Base-by-base conservation (phyloP, 2,329 filamentous ascomycete genomes). In the Alternaria brassicae region DNA sequence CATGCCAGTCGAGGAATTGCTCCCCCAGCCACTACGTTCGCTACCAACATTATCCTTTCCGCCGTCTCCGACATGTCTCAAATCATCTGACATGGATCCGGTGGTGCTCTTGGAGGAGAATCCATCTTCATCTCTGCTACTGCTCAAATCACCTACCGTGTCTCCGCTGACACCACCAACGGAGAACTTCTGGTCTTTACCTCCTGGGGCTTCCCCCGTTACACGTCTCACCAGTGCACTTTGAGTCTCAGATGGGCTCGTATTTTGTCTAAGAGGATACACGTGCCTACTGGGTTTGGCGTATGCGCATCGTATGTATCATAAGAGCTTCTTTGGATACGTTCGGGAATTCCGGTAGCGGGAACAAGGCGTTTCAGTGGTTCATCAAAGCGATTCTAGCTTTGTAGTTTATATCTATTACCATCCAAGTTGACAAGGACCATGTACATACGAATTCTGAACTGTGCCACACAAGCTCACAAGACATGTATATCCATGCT, bases 311-410 rank as follows among this genome's bases (percentile, higher is more conserved):
- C 4, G 8, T 9, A 21, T 48, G 32, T 54, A 37, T 28, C 15
- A 48, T 19, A 28, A 15, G n/a, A 21, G 34, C 19, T 48, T 39
- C 23, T 48, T 54, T 54, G 41, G 12, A 40, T 48, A 54, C 32
- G 41, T 10, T 36, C 15, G 13, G 15, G n/a, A 8, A 27, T 23
- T 4, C 15, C 15, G 17, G 36, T 7, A n/a, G 23, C 23, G 41
- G 41, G 17, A 47, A 48, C 19, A 56, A 23, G 17, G 39, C 30
- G 34, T 52, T 51, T 36, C 39, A 19, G 42, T 39, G 30, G 13
- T 23, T 42, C 13, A 21, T 19, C 27, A 13, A 28, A 36, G 32
- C 17, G 12, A 17, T 44, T 36, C 27, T 19, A 30, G 13, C 23
- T 37, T 55, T 51, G 34, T 21, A 28, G 2, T 32, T 32, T 60